Evolutionary conservation across 177 flowering plant species (phyloP).

Genomic region (Vitis hybrid): DNA sequence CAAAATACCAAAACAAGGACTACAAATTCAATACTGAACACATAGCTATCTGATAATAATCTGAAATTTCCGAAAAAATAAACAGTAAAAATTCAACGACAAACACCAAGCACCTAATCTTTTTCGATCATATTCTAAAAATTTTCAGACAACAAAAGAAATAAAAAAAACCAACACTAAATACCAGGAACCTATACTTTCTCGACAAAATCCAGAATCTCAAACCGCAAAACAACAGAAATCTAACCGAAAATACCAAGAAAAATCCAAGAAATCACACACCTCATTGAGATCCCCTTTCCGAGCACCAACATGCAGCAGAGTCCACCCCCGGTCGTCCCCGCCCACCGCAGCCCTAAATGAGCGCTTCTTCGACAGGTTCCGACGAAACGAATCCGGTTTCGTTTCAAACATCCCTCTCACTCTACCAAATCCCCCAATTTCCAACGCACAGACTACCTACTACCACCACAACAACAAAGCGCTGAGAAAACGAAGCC

Average conservation of each 20-base stretch:
- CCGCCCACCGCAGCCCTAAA: constrained; percentile 37
- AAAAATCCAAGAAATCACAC: neutral
- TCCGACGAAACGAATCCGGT: constrained; percentile 31
- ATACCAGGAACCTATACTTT: neutral
- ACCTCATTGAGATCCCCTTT: constrained; percentile 81
- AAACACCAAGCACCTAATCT: too few species aligned
- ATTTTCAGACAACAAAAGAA: too few species aligned
- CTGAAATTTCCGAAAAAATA: too few species aligned
- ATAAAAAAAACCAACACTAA: too few species aligned
- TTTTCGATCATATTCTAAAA: too few species aligned
- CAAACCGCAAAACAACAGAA: neutral
- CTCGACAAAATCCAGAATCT: neutral
- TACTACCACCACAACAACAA: neutral
- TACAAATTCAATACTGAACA: too few species aligned
- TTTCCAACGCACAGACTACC: neutral
- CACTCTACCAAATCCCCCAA: neutral
- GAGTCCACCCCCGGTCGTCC: constrained; percentile 96
- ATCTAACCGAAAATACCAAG: neutral
- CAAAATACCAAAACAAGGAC: too few species aligned
- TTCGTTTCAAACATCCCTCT: constrained; percentile 47
- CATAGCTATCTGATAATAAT: too few species aligned
- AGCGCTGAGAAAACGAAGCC: neutral
- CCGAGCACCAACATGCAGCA: constrained; percentile 77
- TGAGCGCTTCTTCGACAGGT: constrained; percentile 45
- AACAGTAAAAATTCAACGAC: too few species aligned